Conservation (phyloP, 257 asterid genomes). For the Salvia rosmarinus region DNA sequence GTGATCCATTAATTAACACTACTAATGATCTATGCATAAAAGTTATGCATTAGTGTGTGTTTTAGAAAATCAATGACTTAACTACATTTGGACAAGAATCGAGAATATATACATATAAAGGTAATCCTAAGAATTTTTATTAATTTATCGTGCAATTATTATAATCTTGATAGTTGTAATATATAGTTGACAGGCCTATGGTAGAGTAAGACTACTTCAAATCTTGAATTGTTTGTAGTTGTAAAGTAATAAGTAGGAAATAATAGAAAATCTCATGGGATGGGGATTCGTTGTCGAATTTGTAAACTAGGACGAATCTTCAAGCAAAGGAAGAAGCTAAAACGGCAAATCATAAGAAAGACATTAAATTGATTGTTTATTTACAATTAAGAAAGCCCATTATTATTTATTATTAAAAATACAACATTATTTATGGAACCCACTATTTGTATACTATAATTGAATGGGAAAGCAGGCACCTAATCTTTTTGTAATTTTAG, state of each 20-base stretch:
- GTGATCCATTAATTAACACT: no score
- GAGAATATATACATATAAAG: no score
- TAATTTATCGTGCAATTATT: no score
- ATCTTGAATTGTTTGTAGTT: background rate
- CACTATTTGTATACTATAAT: background rate
- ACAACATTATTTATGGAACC: background rate
- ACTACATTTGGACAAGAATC: no score
- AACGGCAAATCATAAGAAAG: slow-evolving; percentile 49
- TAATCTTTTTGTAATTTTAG: slow-evolving; percentile 2
- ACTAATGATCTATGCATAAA: no score
- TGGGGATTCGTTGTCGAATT: slow-evolving; percentile 37
- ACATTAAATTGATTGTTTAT: slow-evolving; percentile 32
- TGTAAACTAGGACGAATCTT: slow-evolving; percentile 48
- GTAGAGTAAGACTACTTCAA: slow-evolving; percentile 3
- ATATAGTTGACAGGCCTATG: background rate
- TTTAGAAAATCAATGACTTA: no score
- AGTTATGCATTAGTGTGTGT: no score
- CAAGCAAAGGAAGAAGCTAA: slow-evolving; percentile 38
- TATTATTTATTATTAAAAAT: background rate
- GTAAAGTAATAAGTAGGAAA: background rate
- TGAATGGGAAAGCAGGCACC: background rate
- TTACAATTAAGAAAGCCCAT: background rate
- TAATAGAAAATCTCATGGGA: slow-evolving; percentile 29
- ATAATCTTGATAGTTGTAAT: no score
- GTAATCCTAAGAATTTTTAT: no score